A percentile compares a stretch with the other conserved stretches of the same genome.
These are phyloP conservation scores for Candida railenensis DNA, from an alignment of 805 yeast genomes.

Conservation along the genomic window DNA sequence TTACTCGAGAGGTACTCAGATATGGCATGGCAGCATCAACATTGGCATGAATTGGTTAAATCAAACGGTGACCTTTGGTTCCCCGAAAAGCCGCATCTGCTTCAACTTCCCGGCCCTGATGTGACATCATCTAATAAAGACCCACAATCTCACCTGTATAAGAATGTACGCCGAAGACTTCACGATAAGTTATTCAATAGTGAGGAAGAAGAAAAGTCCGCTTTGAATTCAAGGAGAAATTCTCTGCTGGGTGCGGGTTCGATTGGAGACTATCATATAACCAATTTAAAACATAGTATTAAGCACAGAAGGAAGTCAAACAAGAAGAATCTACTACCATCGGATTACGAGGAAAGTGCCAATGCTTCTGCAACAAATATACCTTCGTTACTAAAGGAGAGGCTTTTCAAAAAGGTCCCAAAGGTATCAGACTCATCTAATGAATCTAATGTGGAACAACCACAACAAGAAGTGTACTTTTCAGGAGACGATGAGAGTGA, in stretches of 20 bases:
- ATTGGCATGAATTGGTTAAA: slow-evolving; percentile 51
- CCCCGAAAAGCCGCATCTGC: slow-evolving; percentile 21
- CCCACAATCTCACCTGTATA: neutral
- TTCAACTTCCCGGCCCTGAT: slow-evolving; percentile 1
- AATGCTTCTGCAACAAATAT: neutral
- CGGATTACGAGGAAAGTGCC: neutral
- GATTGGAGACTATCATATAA: slow-evolving; percentile 1
- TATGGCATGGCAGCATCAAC: slow-evolving; percentile 53
- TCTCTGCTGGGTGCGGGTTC: slow-evolving; percentile 4
- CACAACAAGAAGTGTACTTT: neutral
- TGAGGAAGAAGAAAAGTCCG: slow-evolving; percentile 11
- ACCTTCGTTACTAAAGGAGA: slow-evolving; percentile 1
- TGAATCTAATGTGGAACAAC: slow-evolving; percentile 1
- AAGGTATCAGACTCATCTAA: neutral
- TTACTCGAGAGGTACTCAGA: slow-evolving; percentile 59
- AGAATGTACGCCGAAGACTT: slow-evolving; percentile 15
- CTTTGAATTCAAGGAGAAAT: neutral
- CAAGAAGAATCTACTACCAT: neutral
- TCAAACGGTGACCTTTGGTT: slow-evolving; percentile 54
- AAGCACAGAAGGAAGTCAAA: neutral
- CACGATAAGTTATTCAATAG: slow-evolving; percentile 34
- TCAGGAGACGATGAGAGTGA: slow-evolving; percentile 4
- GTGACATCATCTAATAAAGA: neutral
- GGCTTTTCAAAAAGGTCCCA: slow-evolving; percentile 3
- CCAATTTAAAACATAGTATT: neutral